Evolutionary conservation across 2,329 filamentous ascomycete genomes (phyloP).

Genomic region (Chaetothyriales sp.): DNA sequence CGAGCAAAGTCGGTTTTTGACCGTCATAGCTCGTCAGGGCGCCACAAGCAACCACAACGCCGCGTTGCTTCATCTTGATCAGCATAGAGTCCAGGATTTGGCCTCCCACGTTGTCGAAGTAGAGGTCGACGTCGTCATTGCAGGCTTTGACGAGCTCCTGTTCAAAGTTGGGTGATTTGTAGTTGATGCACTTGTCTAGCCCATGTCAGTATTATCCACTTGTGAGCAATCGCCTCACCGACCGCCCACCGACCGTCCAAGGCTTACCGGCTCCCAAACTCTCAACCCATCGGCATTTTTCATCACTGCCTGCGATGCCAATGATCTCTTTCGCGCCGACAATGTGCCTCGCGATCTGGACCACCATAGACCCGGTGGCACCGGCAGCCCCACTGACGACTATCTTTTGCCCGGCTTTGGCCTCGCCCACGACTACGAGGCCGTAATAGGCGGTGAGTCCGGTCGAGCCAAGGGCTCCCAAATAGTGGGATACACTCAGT

Average conservation of each 20-base stretch:
- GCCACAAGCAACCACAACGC: constrained; percentile 41
- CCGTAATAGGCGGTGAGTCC: constrained; percentile 67
- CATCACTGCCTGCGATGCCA: constrained; percentile 51
- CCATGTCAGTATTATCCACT: too few relatives aligned
- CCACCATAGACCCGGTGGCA: constrained; percentile 44
- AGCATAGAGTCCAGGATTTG: constrained; percentile 15
- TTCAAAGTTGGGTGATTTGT: constrained; percentile 50
- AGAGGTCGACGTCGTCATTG: constrained; percentile 44
- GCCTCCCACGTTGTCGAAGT: constrained; percentile 48
- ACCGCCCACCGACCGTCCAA: too few relatives aligned
- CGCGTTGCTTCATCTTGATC: constrained; percentile 6
- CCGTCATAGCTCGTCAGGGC: constrained; percentile 36
- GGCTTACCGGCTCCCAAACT: constrained; percentile 43
- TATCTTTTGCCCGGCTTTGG: constrained; percentile 57
- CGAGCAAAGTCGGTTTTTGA: constrained; percentile 8
- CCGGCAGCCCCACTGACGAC: constrained; percentile 67
- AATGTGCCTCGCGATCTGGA: constrained; percentile 38
- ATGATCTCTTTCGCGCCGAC: constrained; percentile 48
- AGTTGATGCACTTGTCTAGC: constrained; percentile 46
- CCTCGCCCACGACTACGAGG: constrained; percentile 52
- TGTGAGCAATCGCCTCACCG: too few relatives aligned
- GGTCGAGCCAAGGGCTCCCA: constrained; percentile 13
- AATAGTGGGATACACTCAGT: constrained; percentile 30
- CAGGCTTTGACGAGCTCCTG: constrained; percentile 20
- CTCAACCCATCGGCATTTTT: constrained; percentile 55